Conservation (phyloP, 2,329 filamentous ascomycete genomes). For the Teratosphaeria pseudoeucalypti region DNA sequence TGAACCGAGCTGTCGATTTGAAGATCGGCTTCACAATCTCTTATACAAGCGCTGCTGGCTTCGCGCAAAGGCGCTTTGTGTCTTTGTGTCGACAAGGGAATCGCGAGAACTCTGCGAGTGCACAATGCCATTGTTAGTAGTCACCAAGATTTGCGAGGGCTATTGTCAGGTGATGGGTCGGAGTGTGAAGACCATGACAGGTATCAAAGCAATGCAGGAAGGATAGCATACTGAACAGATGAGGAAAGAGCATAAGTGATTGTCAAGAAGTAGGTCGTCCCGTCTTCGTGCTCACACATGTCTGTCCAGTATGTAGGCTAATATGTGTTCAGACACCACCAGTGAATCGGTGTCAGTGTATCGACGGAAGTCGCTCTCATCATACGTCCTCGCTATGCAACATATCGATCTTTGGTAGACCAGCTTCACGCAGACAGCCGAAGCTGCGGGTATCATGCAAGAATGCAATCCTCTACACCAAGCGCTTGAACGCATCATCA, state of each 20-base stretch:
- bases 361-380: background rate
- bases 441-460: constrained; percentile 1
- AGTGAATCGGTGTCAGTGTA: background rate
- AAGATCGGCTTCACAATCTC: background rate
- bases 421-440: background rate
- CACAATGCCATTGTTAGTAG: background rate
- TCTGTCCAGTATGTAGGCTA: background rate
- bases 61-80: background rate
- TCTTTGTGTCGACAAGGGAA: background rate
- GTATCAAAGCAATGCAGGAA: background rate
- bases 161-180: background rate
- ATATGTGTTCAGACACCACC: background rate
- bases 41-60: background rate
- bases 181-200: background rate
- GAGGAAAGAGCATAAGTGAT: background rate
- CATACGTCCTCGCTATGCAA: constrained; percentile 1
- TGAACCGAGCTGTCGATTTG: background rate
- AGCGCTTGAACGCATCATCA: background rate
- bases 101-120: background rate
- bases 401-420: background rate
- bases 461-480: constrained; percentile 1
- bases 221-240: background rate
- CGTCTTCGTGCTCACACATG: background rate
- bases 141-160: background rate
- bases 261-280: background rate